Conservation (phyloP, 192 early-diverging fungal species). For the Backusella tarrabulga region DNA sequence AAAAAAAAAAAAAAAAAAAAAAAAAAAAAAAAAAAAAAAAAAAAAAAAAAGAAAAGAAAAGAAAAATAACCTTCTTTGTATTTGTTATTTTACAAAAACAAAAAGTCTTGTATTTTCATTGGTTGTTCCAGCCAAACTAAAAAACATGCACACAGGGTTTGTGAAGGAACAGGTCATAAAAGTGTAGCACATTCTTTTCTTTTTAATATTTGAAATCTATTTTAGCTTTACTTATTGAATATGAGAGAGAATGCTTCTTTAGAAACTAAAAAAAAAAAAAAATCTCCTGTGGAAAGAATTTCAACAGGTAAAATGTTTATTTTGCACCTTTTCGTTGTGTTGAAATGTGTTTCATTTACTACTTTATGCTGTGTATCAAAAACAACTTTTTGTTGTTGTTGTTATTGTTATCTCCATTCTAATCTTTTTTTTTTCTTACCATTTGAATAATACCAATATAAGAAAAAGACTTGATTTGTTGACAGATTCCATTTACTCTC, state of each 20-base stretch:
- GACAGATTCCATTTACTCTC: too few relatives aligned
- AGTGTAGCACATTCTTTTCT: neutral
- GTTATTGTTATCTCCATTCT: too few relatives aligned
- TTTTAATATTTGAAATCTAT: neutral
- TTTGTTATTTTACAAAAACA: neutral
- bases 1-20: too few relatives aligned
- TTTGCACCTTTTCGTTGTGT: neutral
- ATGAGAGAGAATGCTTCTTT: neutral
- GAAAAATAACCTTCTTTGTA: neutral
- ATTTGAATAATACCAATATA: too few relatives aligned
- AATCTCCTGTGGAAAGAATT: neutral
- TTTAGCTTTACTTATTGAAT: neutral
- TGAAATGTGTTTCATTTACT: neutral
- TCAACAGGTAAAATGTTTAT: neutral
- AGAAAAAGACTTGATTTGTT: too few relatives aligned
- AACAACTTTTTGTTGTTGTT: neutral
- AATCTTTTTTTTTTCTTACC: neutral
- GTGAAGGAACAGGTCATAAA: neutral
- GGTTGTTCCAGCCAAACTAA: neutral
- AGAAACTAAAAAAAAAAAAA: neutral
- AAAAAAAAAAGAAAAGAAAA: neutral
- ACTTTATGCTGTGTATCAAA: neutral
- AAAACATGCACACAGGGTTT: neutral
- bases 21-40: too few relatives aligned
- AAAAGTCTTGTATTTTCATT: neutral